Evolutionary conservation across 2,329 filamentous ascomycete genomes (phyloP).

Genomic region (Bipolaris zeicola): DNA sequence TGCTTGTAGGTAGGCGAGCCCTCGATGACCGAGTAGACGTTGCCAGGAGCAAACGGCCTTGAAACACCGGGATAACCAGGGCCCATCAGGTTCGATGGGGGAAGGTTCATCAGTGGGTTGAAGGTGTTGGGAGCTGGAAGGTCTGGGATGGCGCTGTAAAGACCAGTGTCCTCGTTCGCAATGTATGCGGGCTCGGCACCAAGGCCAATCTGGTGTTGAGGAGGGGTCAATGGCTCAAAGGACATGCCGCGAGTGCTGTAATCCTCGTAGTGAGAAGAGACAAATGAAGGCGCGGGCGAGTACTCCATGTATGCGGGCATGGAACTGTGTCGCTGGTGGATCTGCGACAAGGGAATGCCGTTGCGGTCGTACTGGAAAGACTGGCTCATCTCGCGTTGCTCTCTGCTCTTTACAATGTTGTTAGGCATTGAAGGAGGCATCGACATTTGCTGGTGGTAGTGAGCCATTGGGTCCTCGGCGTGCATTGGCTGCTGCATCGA

Average conservation of each 20-base stretch:
- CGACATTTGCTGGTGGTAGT: conserved; percentile 74
- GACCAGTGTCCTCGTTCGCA: conserved; percentile 93
- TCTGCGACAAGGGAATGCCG: conserved; percentile 79
- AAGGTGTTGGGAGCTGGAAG: conserved; percentile 76
- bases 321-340: conserved; percentile 93
- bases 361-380: conserved; percentile 91
- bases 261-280: conserved; percentile 98
- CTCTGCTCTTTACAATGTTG: conserved; percentile 77
- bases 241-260: conserved; percentile 96
- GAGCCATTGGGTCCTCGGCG: conserved; percentile 69
- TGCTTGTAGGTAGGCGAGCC: conserved; percentile 99
- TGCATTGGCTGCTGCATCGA: conserved; percentile 57
- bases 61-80: conserved; percentile 77
- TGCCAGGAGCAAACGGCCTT: conserved; percentile 71
- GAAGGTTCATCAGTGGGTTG: conserved; percentile 89
- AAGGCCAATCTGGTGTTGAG: conserved; percentile 83
- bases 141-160: conserved; percentile 94
- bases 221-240: conserved; percentile 95
- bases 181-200: conserved; percentile 93
- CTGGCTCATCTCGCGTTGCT: conserved; percentile 76
- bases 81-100: conserved; percentile 80
- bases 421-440: conserved; percentile 76
- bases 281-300: conserved; percentile 95
- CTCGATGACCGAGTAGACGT: conserved; percentile 94
- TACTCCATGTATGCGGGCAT: conserved; percentile 99